Conservation (phyloP, 345 rosid genomes). For the Populus nigra region DNA sequence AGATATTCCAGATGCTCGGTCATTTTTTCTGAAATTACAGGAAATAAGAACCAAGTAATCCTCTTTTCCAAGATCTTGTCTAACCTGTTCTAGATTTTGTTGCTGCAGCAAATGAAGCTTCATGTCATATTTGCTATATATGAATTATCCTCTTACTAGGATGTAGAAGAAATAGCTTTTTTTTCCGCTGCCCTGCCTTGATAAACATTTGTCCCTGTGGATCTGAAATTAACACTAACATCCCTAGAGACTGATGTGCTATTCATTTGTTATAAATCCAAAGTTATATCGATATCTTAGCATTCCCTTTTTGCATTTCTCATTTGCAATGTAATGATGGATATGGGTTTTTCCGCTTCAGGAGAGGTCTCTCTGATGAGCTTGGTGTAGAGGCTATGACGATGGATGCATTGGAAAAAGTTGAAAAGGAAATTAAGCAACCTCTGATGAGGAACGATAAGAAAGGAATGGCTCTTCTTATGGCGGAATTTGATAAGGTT, state of each 20-base stretch:
- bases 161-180: not conserved
- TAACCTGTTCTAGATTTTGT: not conserved
- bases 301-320: not conserved
- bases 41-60: slow-evolving; percentile 67
- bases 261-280: not conserved
- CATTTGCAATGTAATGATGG: not conserved
- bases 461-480: slow-evolving; percentile 83
- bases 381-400: slow-evolving; percentile 92
- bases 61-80: not conserved
- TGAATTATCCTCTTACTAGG: not conserved
- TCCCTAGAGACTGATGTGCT: not conserved
- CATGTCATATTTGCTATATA: not conserved
- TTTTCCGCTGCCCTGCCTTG: not conserved
- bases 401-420: slow-evolving; percentile 92
- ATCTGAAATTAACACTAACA: not conserved
- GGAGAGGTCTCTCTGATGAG: slow-evolving; percentile 82
- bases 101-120: not conserved
- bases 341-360: slow-evolving; percentile 23
- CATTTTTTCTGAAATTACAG: slow-evolving; percentile 68
- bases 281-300: not conserved
- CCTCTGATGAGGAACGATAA: slow-evolving; percentile 91
- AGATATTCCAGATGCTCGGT: slow-evolving; percentile 84
- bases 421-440: slow-evolving; percentile 84
- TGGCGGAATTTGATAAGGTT: slow-evolving; percentile 85
- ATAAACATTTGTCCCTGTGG: not conserved